Evolutionary conservation across 2,329 filamentous ascomycete genomes (phyloP).

Genomic region (Drechslerella dactyloides): DNA sequence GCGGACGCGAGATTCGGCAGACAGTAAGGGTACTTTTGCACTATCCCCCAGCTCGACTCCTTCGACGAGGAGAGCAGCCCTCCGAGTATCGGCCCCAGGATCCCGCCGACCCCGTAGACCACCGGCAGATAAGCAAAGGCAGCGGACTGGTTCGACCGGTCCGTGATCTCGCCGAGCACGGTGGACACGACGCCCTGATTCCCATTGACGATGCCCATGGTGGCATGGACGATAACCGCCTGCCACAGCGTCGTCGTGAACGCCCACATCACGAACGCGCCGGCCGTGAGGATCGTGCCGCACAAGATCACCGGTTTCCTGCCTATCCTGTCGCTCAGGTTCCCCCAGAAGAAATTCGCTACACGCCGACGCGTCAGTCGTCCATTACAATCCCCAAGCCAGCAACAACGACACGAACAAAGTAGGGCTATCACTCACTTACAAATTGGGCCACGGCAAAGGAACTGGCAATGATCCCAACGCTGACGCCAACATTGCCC

Average conservation of each 20-base stretch:
- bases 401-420: background rate
- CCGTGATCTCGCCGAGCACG: constrained; percentile 91
- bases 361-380: constrained; percentile 6
- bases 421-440: constrained; percentile 58
- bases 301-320: constrained; percentile 81
- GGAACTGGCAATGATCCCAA: constrained; percentile 84
- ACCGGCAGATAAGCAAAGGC: constrained; percentile 95
- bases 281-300: constrained; percentile 81
- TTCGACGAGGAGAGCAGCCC: constrained; percentile 76
- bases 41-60: constrained; percentile 56
- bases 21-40: constrained; percentile 76
- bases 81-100: constrained; percentile 90
- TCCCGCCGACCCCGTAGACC: constrained; percentile 92
- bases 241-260: constrained; percentile 84
- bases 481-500: constrained; percentile 79
- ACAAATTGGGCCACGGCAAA: constrained; percentile 92
- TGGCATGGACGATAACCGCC: constrained; percentile 79
- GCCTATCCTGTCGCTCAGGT: constrained; percentile 77
- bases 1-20: constrained; percentile 82
- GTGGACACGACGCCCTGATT: constrained; percentile 85
- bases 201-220: constrained; percentile 93
- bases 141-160: constrained; percentile 88
- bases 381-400: background rate
- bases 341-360: constrained; percentile 88
- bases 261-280: constrained; percentile 84